phyloP scores from a whole-genome alignment of 768 basidiomycete species.

The Austroboletus eburneus region DNA sequence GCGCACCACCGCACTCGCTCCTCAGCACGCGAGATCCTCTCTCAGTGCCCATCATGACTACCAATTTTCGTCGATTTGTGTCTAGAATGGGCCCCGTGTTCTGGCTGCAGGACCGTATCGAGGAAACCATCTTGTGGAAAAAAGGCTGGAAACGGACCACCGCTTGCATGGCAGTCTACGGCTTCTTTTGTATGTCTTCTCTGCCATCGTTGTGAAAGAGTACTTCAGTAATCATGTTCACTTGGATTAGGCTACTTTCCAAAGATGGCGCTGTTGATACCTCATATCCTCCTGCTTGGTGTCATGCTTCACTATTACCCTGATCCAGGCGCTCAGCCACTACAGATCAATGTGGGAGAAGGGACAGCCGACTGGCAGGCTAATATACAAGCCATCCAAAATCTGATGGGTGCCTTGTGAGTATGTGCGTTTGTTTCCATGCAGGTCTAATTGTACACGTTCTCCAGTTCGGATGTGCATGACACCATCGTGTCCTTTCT shows the following conservation, averaged over 20 bases:
- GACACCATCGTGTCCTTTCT: conserved; percentile 48
- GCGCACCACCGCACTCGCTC: no score
- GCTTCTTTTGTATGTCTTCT: conserved; percentile 66
- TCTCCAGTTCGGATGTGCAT: conserved; percentile 55
- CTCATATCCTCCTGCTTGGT: conserved; percentile 56
- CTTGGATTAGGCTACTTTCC: conserved; percentile 73
- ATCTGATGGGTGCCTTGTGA: conserved; percentile 82
- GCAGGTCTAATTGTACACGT: background rate
- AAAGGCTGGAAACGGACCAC: conserved; percentile 67
- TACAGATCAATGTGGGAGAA: conserved; percentile 45
- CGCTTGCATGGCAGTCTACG: conserved; percentile 73
- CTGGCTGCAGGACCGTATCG: conserved; percentile 85
- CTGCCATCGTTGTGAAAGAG: background rate
- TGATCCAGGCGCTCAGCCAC: conserved; percentile 20
- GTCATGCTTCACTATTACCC: conserved; percentile 69
- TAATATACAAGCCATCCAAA: conserved; percentile 87
- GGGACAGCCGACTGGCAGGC: conserved; percentile 78
- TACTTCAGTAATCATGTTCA: conserved; percentile 1
- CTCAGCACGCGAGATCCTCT: no score
- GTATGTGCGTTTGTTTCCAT: conserved; percentile 18
- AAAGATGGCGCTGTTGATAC: conserved; percentile 63
- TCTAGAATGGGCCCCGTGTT: conserved; percentile 74
- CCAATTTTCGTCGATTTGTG: conserved; percentile 69
- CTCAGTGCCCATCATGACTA: background rate
- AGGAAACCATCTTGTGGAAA: conserved; percentile 83